Evolutionary conservation across 169 alveolate genomes (phyloP), one percentile per base, ranked within the genome.

Genomic region (Plasmodium malariae): DNA sequence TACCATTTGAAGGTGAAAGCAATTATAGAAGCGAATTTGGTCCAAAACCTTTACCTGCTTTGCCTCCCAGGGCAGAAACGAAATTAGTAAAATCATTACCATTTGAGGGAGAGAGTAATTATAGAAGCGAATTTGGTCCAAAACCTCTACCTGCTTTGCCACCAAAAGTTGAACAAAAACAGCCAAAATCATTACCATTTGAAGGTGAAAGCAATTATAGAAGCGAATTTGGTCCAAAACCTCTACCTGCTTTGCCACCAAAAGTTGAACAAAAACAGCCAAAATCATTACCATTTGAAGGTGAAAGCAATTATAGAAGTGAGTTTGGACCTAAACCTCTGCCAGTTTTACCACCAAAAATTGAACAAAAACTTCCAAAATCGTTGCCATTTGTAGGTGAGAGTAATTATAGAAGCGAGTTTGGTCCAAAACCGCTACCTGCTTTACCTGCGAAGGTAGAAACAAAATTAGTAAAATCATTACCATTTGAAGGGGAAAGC

Each of bases 261-360:
- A 71, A 87, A 3, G 49, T 67, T 19, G 71, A 87, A 36, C 55
- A 45, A 26, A 30, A 70, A 34, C 49, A 59, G 7, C 83, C 92
- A 1, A 90, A 85, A 32, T 37, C 93, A 21, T 72, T 92, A 7
- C 95, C 95, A 0, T 93, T 93, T 51, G 94, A 89, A 6, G 85
- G 87, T 60, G 91, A 83, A 51, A 83, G 85, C 19, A 65, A 83
- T 48, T 83, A 83, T 55, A 70, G 95, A 30, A 80, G 93, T 2
- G 94, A 92, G 14, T 92, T 83, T 72, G 89, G 92, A 34, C 83
- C 95, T 3, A 92, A 92, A 73, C 95, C 95, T 3, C 65, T 92
- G 32, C 95, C 94, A 0, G 67, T 26, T 28, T 68, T 85, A 28
- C 87, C 72, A 3, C 95, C 92, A 30, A 48, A 89, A 19, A 36